Evolutionary conservation across 2,329 filamentous ascomycete species (phyloP).

Genomic region (Colletotrichum nymphaeae): DNA sequence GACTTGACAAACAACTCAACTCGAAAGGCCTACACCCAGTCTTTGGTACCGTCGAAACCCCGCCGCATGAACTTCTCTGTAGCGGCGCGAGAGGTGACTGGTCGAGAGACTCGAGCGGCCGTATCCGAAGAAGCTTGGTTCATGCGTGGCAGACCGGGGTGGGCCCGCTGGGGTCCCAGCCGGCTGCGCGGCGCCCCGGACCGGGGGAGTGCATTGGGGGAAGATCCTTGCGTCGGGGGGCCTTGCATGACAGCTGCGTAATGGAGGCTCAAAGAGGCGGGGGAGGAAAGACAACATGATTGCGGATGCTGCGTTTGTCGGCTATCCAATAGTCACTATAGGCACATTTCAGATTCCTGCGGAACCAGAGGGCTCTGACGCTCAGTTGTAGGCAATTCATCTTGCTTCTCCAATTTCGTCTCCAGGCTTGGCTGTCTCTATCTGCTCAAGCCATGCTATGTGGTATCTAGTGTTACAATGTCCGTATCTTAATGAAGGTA

Average conservation of each 20-base stretch:
- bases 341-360: neutral
- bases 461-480: conserved; percentile 30
- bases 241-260: neutral
- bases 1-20: neutral
- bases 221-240: neutral
- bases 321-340: neutral
- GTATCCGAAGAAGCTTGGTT: neutral
- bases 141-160: neutral
- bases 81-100: neutral
- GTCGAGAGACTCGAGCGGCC: neutral
- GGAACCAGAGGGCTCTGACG: too few relatives aligned
- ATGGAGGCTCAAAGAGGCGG: neutral
- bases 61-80: neutral
- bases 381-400: neutral
- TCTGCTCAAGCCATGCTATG: conserved; percentile 13
- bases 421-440: neutral
- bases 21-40: too few relatives aligned
- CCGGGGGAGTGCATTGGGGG: neutral
- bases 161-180: neutral
- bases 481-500: conserved; percentile 20
- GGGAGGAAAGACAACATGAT: neutral
- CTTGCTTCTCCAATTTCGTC: neutral
- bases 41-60: neutral
- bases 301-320: neutral
- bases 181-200: neutral